Evolutionary conservation across 371 early-diverging fungal species (phyloP).

Genomic region (Hamiltosporidium magnivora): DNA sequence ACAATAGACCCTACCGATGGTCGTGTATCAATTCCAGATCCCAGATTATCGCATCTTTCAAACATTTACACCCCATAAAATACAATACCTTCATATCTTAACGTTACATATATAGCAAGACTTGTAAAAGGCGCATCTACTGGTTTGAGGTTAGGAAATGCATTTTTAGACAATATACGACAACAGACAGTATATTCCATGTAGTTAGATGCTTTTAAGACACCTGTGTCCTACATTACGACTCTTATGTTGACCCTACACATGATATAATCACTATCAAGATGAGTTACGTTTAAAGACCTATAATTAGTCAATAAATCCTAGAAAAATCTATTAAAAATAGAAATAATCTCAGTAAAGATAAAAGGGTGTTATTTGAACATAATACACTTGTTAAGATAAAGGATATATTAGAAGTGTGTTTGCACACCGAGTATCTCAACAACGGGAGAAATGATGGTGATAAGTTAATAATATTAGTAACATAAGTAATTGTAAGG

Average conservation of each 20-base stretch:
- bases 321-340: conserved; percentile 54
- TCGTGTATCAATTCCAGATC: conserved; percentile 42
- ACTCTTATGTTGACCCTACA: conserved; percentile 77
- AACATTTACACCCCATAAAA: conserved; percentile 45
- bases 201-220: conserved; percentile 81
- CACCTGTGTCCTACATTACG: conserved; percentile 79
- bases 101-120: conserved; percentile 94
- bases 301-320: conserved; percentile 66
- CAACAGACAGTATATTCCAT: conserved; percentile 95
- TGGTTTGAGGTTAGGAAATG: conserved; percentile 87
- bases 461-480: no score
- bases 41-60: conserved; percentile 28
- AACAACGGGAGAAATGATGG: no score
- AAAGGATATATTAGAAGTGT: background rate
- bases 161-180: conserved; percentile 83
- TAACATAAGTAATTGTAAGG: no score
- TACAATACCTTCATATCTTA: conserved; percentile 60
- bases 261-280: conserved; percentile 87
- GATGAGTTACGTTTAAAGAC: conserved; percentile 87
- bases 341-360: background rate
- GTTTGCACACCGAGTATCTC: conserved; percentile 30
- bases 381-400: conserved; percentile 62
- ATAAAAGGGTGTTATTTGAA: conserved; percentile 74
- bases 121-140: conserved; percentile 79
- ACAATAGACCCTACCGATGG: conserved; percentile 52